Evolutionary conservation across 495 filamentous ascomycete species (phyloP).

Genomic region (Neurospora sp.): DNA sequence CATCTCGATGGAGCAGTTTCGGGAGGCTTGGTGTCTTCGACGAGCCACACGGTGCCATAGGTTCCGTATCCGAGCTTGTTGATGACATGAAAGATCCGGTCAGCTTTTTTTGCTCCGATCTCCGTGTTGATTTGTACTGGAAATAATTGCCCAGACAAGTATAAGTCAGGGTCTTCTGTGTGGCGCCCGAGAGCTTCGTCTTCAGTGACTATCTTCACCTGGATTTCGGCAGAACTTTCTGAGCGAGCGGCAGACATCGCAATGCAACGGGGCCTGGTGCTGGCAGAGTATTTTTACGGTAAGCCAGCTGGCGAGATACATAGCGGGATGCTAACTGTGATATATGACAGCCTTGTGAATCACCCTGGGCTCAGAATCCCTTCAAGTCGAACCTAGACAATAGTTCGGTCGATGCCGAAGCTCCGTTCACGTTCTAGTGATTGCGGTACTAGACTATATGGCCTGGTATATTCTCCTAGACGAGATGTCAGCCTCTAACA

Average conservation of each 20-base stretch:
- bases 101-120: background rate
- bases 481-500: background rate
- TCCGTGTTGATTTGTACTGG: background rate
- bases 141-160: background rate
- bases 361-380: background rate
- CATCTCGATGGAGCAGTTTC: background rate
- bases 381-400: background rate
- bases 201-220: background rate
- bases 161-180: background rate
- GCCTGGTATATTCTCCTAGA: background rate
- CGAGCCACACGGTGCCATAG: slow-evolving; percentile 42
- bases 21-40: slow-evolving; percentile 18
- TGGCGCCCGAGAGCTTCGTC: background rate
- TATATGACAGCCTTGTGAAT: background rate
- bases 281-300: background rate
- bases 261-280: background rate
- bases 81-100: slow-evolving; percentile 14
- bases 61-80: slow-evolving; percentile 41
- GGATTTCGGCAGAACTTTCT: background rate
- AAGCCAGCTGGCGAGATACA: background rate
- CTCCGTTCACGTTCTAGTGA: background rate
- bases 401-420: background rate
- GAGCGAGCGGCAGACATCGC: background rate
- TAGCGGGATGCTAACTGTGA: background rate
- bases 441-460: too few species aligned